phyloP scores from a whole-genome alignment of 2,329 filamentous ascomycete genomes.

The Phaeosphaeria sp. region DNA sequence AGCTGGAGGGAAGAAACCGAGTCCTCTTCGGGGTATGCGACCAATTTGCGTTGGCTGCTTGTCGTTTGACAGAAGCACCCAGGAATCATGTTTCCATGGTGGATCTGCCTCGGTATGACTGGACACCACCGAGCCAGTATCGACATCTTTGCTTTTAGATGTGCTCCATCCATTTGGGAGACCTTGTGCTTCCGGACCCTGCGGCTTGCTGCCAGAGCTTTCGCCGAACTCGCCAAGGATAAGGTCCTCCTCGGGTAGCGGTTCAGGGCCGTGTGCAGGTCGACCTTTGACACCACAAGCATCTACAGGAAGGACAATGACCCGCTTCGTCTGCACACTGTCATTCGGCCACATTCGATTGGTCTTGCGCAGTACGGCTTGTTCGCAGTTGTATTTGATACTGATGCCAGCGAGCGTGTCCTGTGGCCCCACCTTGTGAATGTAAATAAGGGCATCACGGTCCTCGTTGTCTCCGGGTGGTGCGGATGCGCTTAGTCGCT shows the following conservation, averaged over 20 bases:
- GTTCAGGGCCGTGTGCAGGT: conserved; percentile 50
- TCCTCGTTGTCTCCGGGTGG: conserved; percentile 65
- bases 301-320: conserved; percentile 84
- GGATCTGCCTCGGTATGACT: conserved; percentile 63
- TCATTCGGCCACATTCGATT: conserved; percentile 97
- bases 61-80: conserved; percentile 80
- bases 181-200: conserved; percentile 24
- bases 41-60: conserved; percentile 81
- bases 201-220: conserved; percentile 19
- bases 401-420: conserved; percentile 93
- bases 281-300: conserved; percentile 84
- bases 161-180: conserved; percentile 47
- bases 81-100: conserved; percentile 86
- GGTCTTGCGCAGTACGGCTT: conserved; percentile 80
- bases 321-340: conserved; percentile 82
- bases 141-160: conserved; percentile 42
- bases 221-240: conserved; percentile 40
- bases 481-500: conserved; percentile 56
- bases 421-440: conserved; percentile 80
- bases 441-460: conserved; percentile 82
- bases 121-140: conserved; percentile 41
- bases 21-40: conserved; percentile 76
- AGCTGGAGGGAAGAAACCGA: conserved; percentile 91
- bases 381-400: conserved; percentile 85
- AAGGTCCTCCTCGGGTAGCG: conserved; percentile 48